Evolutionary conservation across 345 rosid species (phyloP).

Genomic region (Crucihimalaya himalaica): DNA sequence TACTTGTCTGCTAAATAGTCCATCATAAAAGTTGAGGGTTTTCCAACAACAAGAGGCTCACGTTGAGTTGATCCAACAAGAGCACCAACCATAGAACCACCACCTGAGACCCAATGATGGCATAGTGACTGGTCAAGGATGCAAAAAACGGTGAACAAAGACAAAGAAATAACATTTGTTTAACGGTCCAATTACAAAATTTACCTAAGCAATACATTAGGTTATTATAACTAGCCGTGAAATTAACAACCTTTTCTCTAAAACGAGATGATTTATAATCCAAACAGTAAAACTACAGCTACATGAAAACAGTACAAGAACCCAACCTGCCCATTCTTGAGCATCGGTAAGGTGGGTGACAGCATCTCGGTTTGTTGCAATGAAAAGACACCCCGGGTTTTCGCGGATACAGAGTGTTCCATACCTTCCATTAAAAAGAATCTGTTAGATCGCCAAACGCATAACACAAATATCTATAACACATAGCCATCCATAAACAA

Average conservation of each 20-base stretch:
- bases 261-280: neutral
- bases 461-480: neutral
- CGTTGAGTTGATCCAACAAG: conserved; percentile 75
- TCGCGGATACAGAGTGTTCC: conserved; percentile 93
- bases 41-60: conserved; percentile 91
- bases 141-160: neutral
- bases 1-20: conserved; percentile 89
- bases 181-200: neutral
- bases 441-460: conserved; percentile 6
- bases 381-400: conserved; percentile 93
- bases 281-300: neutral
- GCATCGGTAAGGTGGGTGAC: conserved; percentile 93
- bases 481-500: conserved; percentile 4
- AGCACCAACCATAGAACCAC: conserved; percentile 98
- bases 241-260: neutral
- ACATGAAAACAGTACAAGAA: neutral
- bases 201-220: neutral
- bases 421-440: conserved; percentile 53
- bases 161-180: neutral
- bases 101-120: conserved; percentile 55
- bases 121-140: neutral
- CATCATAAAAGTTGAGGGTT: conserved; percentile 99
- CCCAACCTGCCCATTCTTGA: conserved; percentile 95
- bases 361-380: conserved; percentile 94
- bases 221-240: neutral